Evolutionary conservation across 2,329 filamentous ascomycete genomes (phyloP).

Genomic region (Teratosphaeria nubilosa): DNA sequence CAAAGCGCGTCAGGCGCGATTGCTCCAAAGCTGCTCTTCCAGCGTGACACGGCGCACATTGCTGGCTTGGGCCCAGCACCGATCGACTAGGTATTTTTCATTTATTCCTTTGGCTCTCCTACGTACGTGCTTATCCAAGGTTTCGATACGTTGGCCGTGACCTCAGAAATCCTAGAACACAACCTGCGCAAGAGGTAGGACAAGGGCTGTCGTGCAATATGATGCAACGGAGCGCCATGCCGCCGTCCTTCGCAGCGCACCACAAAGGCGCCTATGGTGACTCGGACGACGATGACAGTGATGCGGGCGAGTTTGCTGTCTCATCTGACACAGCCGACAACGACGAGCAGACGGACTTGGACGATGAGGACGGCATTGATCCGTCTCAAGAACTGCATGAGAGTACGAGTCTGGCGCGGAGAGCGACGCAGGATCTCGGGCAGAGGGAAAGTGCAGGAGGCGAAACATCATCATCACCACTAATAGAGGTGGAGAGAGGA

Average conservation of each 20-base stretch:
- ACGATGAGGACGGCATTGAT: constrained; percentile 5
- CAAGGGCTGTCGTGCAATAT: constrained; percentile 3
- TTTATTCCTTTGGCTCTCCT: neutral
- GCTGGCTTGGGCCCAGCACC: neutral
- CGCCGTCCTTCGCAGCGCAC: constrained; percentile 16
- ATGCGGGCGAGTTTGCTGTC: constrained; percentile 12
- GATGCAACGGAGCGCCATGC: constrained; percentile 22
- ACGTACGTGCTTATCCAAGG: neutral
- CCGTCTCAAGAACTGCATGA: constrained; percentile 13
- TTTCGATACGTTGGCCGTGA: neutral
- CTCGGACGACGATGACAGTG: constrained; percentile 15
- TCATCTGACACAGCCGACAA: constrained; percentile 10
- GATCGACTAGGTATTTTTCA: neutral
- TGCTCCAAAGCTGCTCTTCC: neutral
- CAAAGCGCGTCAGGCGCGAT: neutral
- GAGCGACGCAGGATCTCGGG: constrained; percentile 17
- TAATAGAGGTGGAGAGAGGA: neutral
- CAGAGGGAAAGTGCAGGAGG: neutral
- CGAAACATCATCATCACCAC: neutral
- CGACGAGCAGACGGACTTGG: constrained; percentile 10
- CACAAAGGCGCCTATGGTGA: constrained; percentile 7
- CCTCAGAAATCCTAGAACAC: neutral
- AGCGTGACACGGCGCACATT: neutral
- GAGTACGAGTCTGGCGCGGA: constrained; percentile 13
- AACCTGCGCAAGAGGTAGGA: neutral